A percentile compares a stretch with the other conserved stretches of the same genome.
These are phyloP conservation scores for Mortierella claussenii DNA, from an alignment of 192 early-diverging fungal species.

Conservation along the genomic window DNA sequence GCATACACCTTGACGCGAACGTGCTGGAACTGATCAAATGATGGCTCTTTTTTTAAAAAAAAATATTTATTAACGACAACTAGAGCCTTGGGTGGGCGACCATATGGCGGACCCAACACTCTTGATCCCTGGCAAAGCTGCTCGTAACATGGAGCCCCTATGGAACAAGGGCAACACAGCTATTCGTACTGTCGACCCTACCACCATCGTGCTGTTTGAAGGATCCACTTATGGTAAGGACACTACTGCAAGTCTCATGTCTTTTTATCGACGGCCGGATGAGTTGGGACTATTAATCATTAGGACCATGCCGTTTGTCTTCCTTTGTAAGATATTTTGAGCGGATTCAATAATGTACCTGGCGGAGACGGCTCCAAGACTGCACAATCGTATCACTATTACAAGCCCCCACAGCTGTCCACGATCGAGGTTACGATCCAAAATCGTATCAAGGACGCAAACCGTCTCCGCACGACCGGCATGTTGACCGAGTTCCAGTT, in stretches of 20 bases:
- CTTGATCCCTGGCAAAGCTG: constrained; percentile 58
- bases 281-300: no score
- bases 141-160: constrained; percentile 60
- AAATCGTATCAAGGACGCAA: constrained; percentile 57
- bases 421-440: constrained; percentile 47
- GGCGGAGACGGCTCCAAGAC: constrained; percentile 60
- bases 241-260: no score
- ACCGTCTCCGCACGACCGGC: constrained; percentile 54
- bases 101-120: constrained; percentile 55
- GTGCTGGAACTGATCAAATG: no score
- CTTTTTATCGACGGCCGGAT: no score
- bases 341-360: constrained; percentile 61
- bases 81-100: constrained; percentile 67
- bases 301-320: no score
- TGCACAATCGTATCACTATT: constrained; percentile 64
- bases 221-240: constrained; percentile 61
- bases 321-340: constrained; percentile 22
- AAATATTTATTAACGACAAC: no score
- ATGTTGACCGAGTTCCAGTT: constrained; percentile 67
- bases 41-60: no score
- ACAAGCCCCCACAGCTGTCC: constrained; percentile 59
- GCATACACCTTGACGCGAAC: no score
- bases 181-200: constrained; percentile 63
- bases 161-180: constrained; percentile 59
- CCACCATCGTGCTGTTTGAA: constrained; percentile 67